Percentiles rank a stretch among this genome's conserved stretches.
These are phyloP conservation scores for Chaetoceros muelleri DNA, from an alignment of 108 stramenopile genomes.

Conservation along the genomic window DNA sequence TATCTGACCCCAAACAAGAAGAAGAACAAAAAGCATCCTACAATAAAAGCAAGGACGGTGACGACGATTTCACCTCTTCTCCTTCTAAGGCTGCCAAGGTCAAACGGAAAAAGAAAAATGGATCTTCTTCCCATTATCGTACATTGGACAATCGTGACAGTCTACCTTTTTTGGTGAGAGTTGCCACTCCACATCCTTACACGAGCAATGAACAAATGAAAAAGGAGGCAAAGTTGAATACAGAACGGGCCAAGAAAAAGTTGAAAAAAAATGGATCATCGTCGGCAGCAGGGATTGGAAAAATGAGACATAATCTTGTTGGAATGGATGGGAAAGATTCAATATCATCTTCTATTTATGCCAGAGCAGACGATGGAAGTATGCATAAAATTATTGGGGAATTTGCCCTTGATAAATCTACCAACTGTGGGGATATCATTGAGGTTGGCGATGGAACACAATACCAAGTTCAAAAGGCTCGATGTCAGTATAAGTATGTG, in stretches of 20 bases:
- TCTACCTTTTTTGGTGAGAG: constrained; percentile 53
- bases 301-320: constrained; percentile 10
- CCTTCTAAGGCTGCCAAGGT: constrained; percentile 6
- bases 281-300: constrained; percentile 10
- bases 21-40: background rate
- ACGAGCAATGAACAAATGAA: constrained; percentile 30
- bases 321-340: constrained; percentile 18
- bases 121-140: constrained; percentile 24
- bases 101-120: constrained; percentile 21
- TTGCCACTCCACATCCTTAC: constrained; percentile 71
- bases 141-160: constrained; percentile 69
- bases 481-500: constrained; percentile 69
- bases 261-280: constrained; percentile 10
- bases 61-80: constrained; percentile 14
- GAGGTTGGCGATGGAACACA: constrained; percentile 35
- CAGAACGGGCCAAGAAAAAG: constrained; percentile 16
- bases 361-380: constrained; percentile 10
- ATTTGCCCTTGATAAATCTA: constrained; percentile 63
- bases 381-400: constrained; percentile 47
- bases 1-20: constrained; percentile 26
- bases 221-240: constrained; percentile 30
- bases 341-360: constrained; percentile 30
- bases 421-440: constrained; percentile 62
- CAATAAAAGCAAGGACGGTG: constrained; percentile 9
- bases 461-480: constrained; percentile 46